Evolutionary conservation across 2,329 filamentous ascomycete genomes (phyloP).

Genomic region (Ceratocystis albifundus): DNA sequence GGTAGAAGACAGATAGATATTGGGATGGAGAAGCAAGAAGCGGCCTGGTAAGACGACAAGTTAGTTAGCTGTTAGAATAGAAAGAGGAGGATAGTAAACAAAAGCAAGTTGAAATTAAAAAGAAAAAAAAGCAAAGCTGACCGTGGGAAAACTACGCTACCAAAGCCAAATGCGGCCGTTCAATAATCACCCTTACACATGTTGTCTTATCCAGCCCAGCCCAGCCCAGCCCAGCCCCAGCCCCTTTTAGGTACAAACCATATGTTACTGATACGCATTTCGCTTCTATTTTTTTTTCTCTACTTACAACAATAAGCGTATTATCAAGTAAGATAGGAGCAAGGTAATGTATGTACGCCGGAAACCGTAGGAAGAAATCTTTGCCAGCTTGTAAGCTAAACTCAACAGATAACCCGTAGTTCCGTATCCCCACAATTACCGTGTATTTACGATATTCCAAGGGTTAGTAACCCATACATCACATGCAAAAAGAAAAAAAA

Average conservation of each 20-base stretch:
- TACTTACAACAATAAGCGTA: background rate
- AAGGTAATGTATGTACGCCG: background rate
- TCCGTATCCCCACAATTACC: background rate
- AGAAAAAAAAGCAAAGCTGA: too few relatives aligned
- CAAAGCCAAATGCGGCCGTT: background rate
- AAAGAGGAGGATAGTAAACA: background rate
- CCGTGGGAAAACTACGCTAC: background rate
- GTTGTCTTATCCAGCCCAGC: slow-evolving; percentile 4
- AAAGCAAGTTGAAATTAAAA: background rate
- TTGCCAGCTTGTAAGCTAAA: background rate
- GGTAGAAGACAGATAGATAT: background rate
- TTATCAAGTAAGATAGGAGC: too few relatives aligned
- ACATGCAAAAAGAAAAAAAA: background rate
- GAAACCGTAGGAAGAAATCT: slow-evolving; percentile 7
- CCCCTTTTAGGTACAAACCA: background rate
- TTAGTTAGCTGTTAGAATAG: background rate
- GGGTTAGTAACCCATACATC: background rate
- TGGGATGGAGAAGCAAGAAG: background rate
- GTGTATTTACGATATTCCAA: background rate
- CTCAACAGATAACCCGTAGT: too few relatives aligned
- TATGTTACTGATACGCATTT: too few relatives aligned
- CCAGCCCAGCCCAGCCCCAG: too few relatives aligned
- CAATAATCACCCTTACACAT: background rate
- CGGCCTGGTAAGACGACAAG: background rate
- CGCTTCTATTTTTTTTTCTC: background rate